Evolutionary conservation across 768 basidiomycete genomes (phyloP).

Genomic region (Pleurotus tuber-regium): DNA sequence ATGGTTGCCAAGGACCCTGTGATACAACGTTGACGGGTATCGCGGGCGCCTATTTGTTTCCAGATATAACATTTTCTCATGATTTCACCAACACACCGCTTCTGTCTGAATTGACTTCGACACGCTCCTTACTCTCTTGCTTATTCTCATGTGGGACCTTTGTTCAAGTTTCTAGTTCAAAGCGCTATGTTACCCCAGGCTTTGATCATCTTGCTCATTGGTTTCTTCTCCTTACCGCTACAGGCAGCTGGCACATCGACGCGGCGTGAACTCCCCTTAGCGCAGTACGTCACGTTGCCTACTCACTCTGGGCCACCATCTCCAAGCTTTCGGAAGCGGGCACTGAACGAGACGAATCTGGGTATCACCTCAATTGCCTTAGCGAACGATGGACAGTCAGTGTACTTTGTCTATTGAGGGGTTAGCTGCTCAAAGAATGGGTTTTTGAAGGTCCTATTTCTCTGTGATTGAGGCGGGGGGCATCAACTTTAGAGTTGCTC

Average conservation of each 20-base stretch:
- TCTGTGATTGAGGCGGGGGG: constrained; percentile 56
- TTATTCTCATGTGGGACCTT: constrained; percentile 2
- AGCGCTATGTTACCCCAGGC: not conserved
- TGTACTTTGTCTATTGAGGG: not conserved
- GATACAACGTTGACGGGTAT: no score
- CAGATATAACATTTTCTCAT: no score
- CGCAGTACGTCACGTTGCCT: not conserved
- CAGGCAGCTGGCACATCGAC: not conserved
- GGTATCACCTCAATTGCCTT: not conserved
- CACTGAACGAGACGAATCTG: constrained; percentile 4
- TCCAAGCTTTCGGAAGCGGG: not conserved
- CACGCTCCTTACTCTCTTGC: no score
- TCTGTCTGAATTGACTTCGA: no score
- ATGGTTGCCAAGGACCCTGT: no score
- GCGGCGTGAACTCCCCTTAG: constrained; percentile 1
- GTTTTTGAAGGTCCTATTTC: constrained; percentile 59
- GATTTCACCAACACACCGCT: no score
- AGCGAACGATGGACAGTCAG: constrained; percentile 8
- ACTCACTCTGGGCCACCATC: not conserved
- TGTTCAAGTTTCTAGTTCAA: no score
- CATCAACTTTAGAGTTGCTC: constrained; percentile 63
- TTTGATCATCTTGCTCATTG: not conserved
- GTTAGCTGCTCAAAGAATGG: not conserved
- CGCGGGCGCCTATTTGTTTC: no score
- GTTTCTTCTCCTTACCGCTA: not conserved